Evolutionary conservation across 2,329 filamentous ascomycete genomes (phyloP), one percentile per base, ranked within the genome.

Genomic region (Alternaria sp.): DNA sequence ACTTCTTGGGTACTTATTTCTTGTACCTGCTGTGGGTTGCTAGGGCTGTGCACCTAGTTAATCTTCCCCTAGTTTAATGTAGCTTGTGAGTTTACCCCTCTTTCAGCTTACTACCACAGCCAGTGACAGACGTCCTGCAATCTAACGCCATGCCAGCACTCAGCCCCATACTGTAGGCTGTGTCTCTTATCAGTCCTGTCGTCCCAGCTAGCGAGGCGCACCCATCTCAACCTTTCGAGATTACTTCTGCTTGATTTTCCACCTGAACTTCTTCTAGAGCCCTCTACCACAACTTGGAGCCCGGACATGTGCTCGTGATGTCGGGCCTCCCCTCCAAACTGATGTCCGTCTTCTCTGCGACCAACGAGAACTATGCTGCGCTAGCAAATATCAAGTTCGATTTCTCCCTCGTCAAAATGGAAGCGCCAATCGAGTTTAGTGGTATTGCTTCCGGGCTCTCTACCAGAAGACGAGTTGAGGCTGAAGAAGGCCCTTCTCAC

Each of bases 371-470:
- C 15, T 68, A 61, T 5, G 26, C 67, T 3, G 66, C 69, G 6
- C 28, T 57, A 9, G 69, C 65, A 23, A 70, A 71, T 21, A 11
- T 82, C 61, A 83, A 84, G 58, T 78, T 83, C 60, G 82, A 84
- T 56, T 84, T 84, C 60, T 73, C 79, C 0, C 61, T 84, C 1
- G 58, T 81, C 43, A 83, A 82, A 60, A 55, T 76, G 3, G 79
- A 83, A 57, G 79, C 82, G 1, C 82, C 82, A 0, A 55, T 54
- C 11, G 82, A 84, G 60, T 83, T 75, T 43, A 64, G 70, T 18
- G 68, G 46, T 0, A 26, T 84, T 0, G 81, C 79, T 0, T 44
- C 57, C 0, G 41, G 60, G 0, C 60, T 85, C 0, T 79, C 81
- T 0, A 18, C 20, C 1, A 65, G 53, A 5, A 65, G 82, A 6